Base-by-base conservation (phyloP, 2,329 filamentous ascomycete species). In the Niveomyces coronatus region DNA sequence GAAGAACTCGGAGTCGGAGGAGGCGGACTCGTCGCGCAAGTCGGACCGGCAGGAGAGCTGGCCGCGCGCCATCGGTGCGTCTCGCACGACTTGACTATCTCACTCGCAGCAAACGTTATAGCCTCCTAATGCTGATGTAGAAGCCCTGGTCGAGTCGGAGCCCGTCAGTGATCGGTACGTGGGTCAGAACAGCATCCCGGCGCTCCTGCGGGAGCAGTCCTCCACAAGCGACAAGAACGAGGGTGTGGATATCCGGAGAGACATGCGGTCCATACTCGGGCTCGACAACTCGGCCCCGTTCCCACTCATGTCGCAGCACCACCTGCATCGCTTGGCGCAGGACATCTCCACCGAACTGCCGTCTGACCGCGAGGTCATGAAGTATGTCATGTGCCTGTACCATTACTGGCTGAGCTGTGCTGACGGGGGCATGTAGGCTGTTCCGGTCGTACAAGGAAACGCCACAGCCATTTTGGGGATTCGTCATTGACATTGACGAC, bases 361-460 rank as follows among this genome's bases (percentile, higher is more conserved):
- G 2, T 77, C 76, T 0, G 76, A 80, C 47, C 61, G 76, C 24
- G 76, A 81, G 52, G 74, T 81, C 10, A 73, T 80, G 64, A 79
- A 78, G 76, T 79, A 54, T 46, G 71, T 58, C n/a, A 15, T 35
- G n/a, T n/a, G n/a, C 20, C 30, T 49, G 22, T 44, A 45, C 37
- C 27, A 24, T 11, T 24, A 24, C 11, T 24, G 7, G 22, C 22
- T 24, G 7, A 7, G 8, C 13, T 31, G 13, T 15, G 26, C 31
- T 40, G 13, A 40, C 37, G 9, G 11, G 19, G 15, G 2, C n/a
- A n/a, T 4, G 2, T 17, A 79, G 76, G 49, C 61, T 79, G 6
- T 80, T 81, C 50, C 69, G 73, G 31, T 74, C 75, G 2, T 81
- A 80, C 58, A 79, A 79, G 53, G 74, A 80, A 50, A 76, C 78